Percentiles rank a stretch among this genome's conserved stretches.
Evolutionary conservation across 148 eudicot genomes (phyloP).

Genomic region (Spergularia bocconei): DNA sequence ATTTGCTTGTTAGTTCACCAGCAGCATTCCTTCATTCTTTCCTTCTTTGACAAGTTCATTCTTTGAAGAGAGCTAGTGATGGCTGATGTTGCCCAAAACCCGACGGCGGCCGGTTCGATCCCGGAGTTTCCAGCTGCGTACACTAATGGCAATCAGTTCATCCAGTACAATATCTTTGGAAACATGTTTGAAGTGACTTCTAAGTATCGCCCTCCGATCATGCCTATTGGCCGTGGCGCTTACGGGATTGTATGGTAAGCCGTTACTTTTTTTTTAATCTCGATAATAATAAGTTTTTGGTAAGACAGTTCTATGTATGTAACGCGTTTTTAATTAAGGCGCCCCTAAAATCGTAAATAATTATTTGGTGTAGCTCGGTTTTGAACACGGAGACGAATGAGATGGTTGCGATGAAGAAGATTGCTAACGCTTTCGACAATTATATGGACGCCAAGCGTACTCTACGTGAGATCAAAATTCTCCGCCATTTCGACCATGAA

Average conservation of each 20-base stretch:
- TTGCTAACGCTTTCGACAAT: slow-evolving; percentile 91
- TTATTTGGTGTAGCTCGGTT: slow-evolving; percentile 50
- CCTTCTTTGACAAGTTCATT: background rate
- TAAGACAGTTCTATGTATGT: slow-evolving; percentile 10
- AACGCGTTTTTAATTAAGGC: slow-evolving; percentile 49
- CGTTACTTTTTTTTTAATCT: background rate
- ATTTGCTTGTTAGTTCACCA: background rate
- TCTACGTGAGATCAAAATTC: slow-evolving; percentile 91
- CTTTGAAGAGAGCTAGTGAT: background rate
- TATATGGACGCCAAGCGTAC: slow-evolving; percentile 95
- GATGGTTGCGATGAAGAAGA: slow-evolving; percentile 95
- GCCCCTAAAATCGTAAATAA: too few relatives aligned
- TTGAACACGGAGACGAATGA: slow-evolving; percentile 77
- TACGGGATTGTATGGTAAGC: slow-evolving; percentile 92
- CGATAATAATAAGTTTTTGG: background rate
- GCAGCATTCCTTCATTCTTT: too few relatives aligned
- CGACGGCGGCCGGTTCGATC: slow-evolving; percentile 30
- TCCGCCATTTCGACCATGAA: slow-evolving; percentile 89
- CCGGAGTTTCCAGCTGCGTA: slow-evolving; percentile 58
- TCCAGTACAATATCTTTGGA: slow-evolving; percentile 69
- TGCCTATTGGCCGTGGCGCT: slow-evolving; percentile 96
- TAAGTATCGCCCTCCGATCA: slow-evolving; percentile 86
- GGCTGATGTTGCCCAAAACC: slow-evolving; percentile 24
- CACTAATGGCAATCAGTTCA: slow-evolving; percentile 69
- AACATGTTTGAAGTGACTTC: slow-evolving; percentile 65